Evolutionary conservation across 169 alveolate genomes (phyloP), one percentile per base, ranked within the genome.

Genomic region (Plasmodium sp.): DNA sequence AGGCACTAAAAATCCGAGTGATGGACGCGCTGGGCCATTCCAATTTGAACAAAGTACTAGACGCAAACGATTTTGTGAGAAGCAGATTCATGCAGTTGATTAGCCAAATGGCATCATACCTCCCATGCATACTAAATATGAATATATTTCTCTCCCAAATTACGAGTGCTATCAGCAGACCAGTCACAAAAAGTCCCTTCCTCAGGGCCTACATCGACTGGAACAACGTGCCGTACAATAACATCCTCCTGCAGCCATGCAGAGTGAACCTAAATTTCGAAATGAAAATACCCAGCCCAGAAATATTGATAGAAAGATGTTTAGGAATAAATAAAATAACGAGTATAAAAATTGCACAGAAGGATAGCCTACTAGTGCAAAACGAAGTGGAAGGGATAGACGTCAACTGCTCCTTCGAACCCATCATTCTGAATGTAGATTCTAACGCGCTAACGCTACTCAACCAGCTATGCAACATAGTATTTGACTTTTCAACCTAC

Each of bases 131-230:
- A 27, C 39, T 90, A 62, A 67, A 90, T 90, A 80, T 90, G 45
- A 90, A 81, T 45, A 81, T 90, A 43, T 81, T 90, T 62, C 51
- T 90, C 22, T 90, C 94, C 39, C 94, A 90, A 81, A 79, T 90
- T 31, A 90, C 94, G 10, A 90, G 94, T 43, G 94, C 84, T 9
- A 79, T 90, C 31, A 43, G 67, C n/a, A 90, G 83, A 81, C 94
- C 94, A 14, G 94, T 90, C 14, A 67, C 94, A 45, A 90, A 39
- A 67, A 90, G 36, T 54, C 85, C 94, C n/a, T 90, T 90, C 36
- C 72, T 90, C 45, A 79, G 83, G 51, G 94, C 94, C 27, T 90
- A 90, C 74, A 90, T 90, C 51, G 94, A 90, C 67, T 90, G 94
- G 94, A 90, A 90, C 75, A 90, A 81, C 39, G 79, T 90, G 1